Percentiles rank a stretch among this genome's conserved stretches.
Conservation (phyloP, 2,329 filamentous ascomycete genomes). For the Sporothrix mexicana region DNA sequence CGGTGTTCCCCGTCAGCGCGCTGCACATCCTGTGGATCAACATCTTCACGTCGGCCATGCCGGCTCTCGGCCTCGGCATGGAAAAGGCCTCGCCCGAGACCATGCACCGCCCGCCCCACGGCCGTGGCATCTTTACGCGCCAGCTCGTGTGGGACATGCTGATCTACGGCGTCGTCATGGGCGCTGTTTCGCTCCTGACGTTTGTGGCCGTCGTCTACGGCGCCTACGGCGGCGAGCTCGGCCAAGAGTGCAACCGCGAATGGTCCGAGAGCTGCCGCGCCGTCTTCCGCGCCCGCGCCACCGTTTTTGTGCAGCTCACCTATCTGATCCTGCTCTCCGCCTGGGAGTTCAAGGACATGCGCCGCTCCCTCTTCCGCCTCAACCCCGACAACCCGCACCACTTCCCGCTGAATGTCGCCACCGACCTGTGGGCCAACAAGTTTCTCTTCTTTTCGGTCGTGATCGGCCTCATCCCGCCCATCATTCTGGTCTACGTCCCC, state of each 20-base stretch:
- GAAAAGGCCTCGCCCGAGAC: constrained; percentile 77
- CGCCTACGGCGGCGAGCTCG: constrained; percentile 61
- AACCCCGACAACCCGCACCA: constrained; percentile 57
- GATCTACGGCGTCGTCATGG: constrained; percentile 80
- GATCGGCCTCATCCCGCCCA: constrained; percentile 65
- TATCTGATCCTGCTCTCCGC: constrained; percentile 76
- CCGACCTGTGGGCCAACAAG: constrained; percentile 70
- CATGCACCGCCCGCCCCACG: constrained; percentile 79
- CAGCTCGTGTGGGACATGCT: constrained; percentile 81
- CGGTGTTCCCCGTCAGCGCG: constrained; percentile 84
- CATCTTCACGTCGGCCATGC: constrained; percentile 86
- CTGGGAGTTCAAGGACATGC: constrained; percentile 78
- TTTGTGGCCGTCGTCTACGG: constrained; percentile 71
- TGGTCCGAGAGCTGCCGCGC: constrained; percentile 62
- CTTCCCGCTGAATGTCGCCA: constrained; percentile 57
- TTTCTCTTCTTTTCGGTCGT: constrained; percentile 73
- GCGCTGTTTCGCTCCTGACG: constrained; percentile 66
- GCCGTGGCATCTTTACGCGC: constrained; percentile 75
- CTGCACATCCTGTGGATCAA: constrained; percentile 94
- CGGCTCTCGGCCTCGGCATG: constrained; percentile 85
- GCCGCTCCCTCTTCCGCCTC: constrained; percentile 73
- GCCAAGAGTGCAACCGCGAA: constrained; percentile 65
- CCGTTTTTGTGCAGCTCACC: constrained; percentile 74
- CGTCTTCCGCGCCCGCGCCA: constrained; percentile 73
- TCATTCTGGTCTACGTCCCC: constrained; percentile 75